Conservation (phyloP, 2,329 filamentous ascomycete species). For the Corynespora cassiicola region DNA sequence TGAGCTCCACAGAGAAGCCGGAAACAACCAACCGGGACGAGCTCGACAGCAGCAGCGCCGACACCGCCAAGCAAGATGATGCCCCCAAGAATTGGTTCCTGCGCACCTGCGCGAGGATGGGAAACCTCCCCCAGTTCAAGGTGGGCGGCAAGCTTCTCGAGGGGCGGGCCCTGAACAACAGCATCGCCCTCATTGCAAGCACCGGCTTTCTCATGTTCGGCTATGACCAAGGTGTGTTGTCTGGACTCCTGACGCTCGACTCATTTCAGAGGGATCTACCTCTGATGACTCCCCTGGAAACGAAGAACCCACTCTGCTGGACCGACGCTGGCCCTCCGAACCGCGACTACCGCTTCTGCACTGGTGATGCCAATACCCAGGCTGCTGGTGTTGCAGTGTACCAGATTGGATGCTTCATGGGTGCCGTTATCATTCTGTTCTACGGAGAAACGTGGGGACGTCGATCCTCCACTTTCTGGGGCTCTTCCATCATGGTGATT, state of each 20-base stretch:
- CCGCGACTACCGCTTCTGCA: constrained; percentile 17
- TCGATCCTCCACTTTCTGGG: no score
- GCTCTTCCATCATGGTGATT: constrained; percentile 60
- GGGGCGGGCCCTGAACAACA: constrained; percentile 19
- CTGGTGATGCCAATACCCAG: constrained; percentile 19
- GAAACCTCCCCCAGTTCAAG: constrained; percentile 21
- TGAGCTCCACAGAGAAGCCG: no score
- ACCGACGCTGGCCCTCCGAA: constrained; percentile 17
- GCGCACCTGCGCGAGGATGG: constrained; percentile 14
- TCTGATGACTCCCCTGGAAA: constrained; percentile 19
- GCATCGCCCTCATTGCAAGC: constrained; percentile 22
- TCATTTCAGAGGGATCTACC: constrained; percentile 56
- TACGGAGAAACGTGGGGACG: constrained; percentile 65
- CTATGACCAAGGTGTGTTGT: constrained; percentile 73
- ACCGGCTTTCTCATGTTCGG: no score
- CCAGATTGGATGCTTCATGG: constrained; percentile 49
- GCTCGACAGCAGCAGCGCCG: constrained; percentile 18
- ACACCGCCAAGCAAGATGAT: no score
- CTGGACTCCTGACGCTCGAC: constrained; percentile 67
- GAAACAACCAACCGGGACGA: no score
- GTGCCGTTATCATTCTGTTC: constrained; percentile 42
- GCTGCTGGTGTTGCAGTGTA: constrained; percentile 17
- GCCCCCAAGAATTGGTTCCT: no score
- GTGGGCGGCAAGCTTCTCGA: constrained; percentile 17
- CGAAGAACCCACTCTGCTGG: constrained; percentile 20